These are phyloP conservation scores for Litchi chinensis DNA, from an alignment of 345 rosid species.

Conservation along the genomic window DNA sequence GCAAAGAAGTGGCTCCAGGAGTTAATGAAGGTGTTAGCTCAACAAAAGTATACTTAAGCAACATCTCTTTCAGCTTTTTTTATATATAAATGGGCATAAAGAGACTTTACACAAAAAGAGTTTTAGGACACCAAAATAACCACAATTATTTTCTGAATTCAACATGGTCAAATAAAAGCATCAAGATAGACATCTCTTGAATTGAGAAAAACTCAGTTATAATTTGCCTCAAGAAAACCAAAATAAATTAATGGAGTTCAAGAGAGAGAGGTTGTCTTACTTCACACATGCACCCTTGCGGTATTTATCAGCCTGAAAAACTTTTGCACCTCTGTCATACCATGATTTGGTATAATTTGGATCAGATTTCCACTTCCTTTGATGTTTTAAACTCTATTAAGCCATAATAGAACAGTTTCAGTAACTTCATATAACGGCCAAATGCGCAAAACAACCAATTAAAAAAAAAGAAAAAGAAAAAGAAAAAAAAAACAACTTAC, in stretches of 20 bases:
- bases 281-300: slow-evolving; percentile 76
- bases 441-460: neutral
- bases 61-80: neutral
- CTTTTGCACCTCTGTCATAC: slow-evolving; percentile 75
- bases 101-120: neutral
- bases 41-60: neutral
- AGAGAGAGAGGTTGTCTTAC: slow-evolving; percentile 35
- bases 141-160: neutral
- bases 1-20: no score
- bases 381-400: slow-evolving; percentile 73
- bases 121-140: neutral
- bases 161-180: neutral
- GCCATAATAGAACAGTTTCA: neutral
- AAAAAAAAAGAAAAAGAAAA: neutral
- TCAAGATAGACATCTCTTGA: neutral
- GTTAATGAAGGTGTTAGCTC: neutral
- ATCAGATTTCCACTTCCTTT: slow-evolving; percentile 82
- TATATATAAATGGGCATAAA: neutral
- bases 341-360: slow-evolving; percentile 78
- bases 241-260: neutral
- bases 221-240: neutral
- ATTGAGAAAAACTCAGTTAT: neutral
- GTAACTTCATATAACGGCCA: neutral
- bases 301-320: slow-evolving; percentile 68
- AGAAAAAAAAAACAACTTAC: slow-evolving; percentile 36